phyloP scores from a whole-genome alignment of 2,329 filamentous ascomycete species.

The Neopestalotiopsis sp. region DNA sequence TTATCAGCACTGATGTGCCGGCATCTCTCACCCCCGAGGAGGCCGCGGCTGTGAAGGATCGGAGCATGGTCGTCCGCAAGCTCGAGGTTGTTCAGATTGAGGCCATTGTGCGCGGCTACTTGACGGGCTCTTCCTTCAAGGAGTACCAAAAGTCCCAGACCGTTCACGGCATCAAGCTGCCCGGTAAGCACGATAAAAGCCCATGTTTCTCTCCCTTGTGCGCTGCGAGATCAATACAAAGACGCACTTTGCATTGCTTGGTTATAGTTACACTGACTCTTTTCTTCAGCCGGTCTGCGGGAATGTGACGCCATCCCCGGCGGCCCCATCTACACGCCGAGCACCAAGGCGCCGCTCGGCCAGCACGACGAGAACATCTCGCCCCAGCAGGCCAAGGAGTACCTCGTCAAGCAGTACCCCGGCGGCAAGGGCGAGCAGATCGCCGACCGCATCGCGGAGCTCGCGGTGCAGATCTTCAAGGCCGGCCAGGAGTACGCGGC shows the following conservation, averaged over 20 bases:
- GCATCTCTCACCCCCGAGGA: constrained; percentile 45
- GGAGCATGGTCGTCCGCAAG: constrained; percentile 79
- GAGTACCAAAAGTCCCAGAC: constrained; percentile 77
- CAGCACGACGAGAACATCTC: constrained; percentile 86
- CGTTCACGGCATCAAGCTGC: constrained; percentile 77
- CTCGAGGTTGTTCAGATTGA: constrained; percentile 80
- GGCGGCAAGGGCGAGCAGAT: constrained; percentile 67
- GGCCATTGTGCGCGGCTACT: constrained; percentile 74
- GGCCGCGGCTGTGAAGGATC: constrained; percentile 58
- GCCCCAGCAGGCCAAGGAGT: constrained; percentile 63
- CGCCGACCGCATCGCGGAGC: constrained; percentile 67
- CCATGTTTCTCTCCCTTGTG: not conserved
- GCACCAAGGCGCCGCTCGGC: constrained; percentile 82
- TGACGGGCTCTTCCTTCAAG: constrained; percentile 83
- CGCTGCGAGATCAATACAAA: not conserved
- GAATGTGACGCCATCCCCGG: constrained; percentile 73
- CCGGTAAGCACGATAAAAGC: constrained; percentile 36
- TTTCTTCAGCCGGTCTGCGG: constrained; percentile 56
- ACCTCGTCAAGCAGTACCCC: constrained; percentile 7
- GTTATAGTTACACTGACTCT: not conserved
- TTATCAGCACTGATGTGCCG: constrained; percentile 44
- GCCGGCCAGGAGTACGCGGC: constrained; percentile 67
- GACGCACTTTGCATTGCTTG: not conserved
- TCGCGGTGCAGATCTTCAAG: constrained; percentile 68
- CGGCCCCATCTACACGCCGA: constrained; percentile 74